Evolutionary conservation across 1,139 yeast genomes (phyloP), one percentile per base, ranked within the genome.

Genomic region (Sugiyamaella pinicola): DNA sequence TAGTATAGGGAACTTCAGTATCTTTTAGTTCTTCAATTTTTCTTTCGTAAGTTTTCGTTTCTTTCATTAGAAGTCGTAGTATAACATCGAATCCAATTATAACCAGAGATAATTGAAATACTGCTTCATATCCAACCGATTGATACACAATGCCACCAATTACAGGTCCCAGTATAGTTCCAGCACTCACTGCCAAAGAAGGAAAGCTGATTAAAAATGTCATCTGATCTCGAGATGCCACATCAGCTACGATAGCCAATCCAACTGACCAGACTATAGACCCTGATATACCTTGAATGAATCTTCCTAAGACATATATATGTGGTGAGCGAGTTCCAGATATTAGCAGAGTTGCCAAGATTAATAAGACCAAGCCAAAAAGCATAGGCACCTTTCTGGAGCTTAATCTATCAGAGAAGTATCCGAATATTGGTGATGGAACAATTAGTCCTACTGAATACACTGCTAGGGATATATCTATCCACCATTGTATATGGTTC

Each of bases 211-310:
- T 62, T 26, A 61, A 53, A 39, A 59, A 60, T 6, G 68, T 68
- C 31, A 66, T 51, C 21, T 60, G 58, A 19, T 58, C 61, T 1
- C 63, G 59, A 2, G 62, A 57, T 2, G 64, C 67, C 1, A 63
- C 59, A 52, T 71, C 74, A 6, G 69, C 64, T n/a, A 71, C 52
- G 19, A 71, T 63, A 3, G 74, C 72, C 46, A 71, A 54, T 3
- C 74, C 74, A 9, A 68, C 73, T 0, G 69, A 63, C 74, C 74
- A 71, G 8, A 70, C 72, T 3, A 68, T 60, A 8, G 69, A 68
- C 12, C 67, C 71, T 19, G 72, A 64, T 1, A 68, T 34, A 2
- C 74, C 74, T 50, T 70, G 73, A 17, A 71, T 41, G 13, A 69
- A 53, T 24, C 74, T 61, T 26, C 72, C 74, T 37, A 66, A 59